Percentiles rank a stretch among this genome's conserved stretches.
phyloP scores from a whole-genome alignment of 2,329 filamentous ascomycete species.

The Paraphaeosphaeria sporulosa region DNA sequence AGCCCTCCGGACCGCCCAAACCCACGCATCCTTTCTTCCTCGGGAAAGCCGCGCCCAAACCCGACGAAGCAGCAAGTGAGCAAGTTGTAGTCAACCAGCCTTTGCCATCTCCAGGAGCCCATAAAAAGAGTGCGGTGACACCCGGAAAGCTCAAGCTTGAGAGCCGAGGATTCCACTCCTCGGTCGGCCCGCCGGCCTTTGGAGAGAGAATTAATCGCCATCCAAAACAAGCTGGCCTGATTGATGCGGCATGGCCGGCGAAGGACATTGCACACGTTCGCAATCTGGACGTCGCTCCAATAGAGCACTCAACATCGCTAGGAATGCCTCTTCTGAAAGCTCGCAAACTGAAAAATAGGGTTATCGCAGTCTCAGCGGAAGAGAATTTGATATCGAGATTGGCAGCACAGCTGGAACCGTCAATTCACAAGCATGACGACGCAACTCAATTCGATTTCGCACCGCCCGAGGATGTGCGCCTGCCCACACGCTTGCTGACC shows the following conservation, averaged over 20 bases:
- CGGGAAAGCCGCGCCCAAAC: conserved; percentile 56
- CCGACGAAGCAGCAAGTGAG: conserved; percentile 26
- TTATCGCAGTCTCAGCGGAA: conserved; percentile 26
- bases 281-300: conserved; percentile 23
- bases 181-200: conserved; percentile 27
- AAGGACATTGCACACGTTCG: conserved; percentile 61
- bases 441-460: conserved; percentile 20
- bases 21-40: conserved; percentile 74
- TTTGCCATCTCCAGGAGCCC: conserved; percentile 38
- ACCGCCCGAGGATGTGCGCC: conserved; percentile 34
- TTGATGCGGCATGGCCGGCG: conserved; percentile 75
- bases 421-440: not conserved
- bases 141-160: conserved; percentile 56
- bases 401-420: conserved; percentile 26
- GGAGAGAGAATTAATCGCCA: conserved; percentile 33
- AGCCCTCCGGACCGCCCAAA: conserved; percentile 51
- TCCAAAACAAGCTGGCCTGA: conserved; percentile 70
- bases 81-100: conserved; percentile 16
- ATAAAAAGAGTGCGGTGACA: conserved; percentile 51
- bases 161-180: conserved; percentile 29
- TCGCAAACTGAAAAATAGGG: conserved; percentile 52
- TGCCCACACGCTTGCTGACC: conserved; percentile 47
- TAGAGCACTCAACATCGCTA: not conserved
- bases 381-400: conserved; percentile 38
- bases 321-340: conserved; percentile 16